Evolutionary conservation across 2,329 filamentous ascomycete species (phyloP).

Genomic region (Myriosclerotinia curreyana): DNA sequence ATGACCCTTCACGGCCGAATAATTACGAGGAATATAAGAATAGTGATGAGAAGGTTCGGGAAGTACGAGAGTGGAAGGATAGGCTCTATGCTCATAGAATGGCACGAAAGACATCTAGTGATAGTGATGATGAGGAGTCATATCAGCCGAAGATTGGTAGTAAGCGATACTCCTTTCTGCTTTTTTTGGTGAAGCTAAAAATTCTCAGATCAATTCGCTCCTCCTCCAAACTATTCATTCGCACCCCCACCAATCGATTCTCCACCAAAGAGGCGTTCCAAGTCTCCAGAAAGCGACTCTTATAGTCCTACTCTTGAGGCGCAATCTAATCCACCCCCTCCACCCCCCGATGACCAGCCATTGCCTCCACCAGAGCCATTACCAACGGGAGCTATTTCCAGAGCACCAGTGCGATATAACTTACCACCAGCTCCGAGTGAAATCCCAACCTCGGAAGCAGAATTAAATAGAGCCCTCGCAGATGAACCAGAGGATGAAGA

Average conservation of each 20-base stretch:
- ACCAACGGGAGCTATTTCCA: conserved; percentile 63
- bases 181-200: conserved; percentile 24
- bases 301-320: conserved; percentile 26
- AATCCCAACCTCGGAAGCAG: conserved; percentile 51
- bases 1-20: conserved; percentile 79
- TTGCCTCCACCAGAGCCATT: conserved; percentile 35
- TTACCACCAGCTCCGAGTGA: conserved; percentile 50
- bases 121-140: conserved; percentile 45
- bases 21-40: conserved; percentile 80
- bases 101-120: conserved; percentile 47
- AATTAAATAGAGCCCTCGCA: conserved; percentile 47
- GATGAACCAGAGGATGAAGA: conserved; percentile 42
- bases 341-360: conserved; percentile 34
- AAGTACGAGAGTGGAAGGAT: conserved; percentile 82
- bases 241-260: conserved; percentile 50
- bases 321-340: conserved; percentile 32
- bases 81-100: conserved; percentile 70
- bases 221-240: conserved; percentile 55
- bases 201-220: conserved; percentile 56
- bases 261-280: conserved; percentile 45
- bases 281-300: conserved; percentile 31
- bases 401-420: conserved; percentile 73
- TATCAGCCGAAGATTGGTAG: conserved; percentile 44
- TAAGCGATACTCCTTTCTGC: conserved; percentile 38
- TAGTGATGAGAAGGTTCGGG: conserved; percentile 78